phyloP scores from a whole-genome alignment of 345 rosid genomes.

The Gossypium thurberi region DNA sequence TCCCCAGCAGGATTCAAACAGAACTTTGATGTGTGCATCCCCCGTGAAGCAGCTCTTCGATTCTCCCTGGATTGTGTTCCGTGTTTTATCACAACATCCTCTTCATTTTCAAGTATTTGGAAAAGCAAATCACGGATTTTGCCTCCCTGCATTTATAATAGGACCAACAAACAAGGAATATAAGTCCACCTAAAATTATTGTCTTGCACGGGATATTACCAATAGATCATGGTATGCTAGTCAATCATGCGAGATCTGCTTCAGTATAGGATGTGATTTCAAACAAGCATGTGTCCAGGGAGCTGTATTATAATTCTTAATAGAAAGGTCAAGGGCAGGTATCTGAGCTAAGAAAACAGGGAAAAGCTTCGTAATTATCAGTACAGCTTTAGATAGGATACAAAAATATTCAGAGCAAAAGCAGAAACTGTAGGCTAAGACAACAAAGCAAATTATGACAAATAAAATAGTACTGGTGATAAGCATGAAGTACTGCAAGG shows the following conservation, averaged over 20 bases:
- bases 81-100: conserved; percentile 75
- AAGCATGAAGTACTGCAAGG: neutral
- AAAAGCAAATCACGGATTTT: conserved; percentile 89
- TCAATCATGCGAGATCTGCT: neutral
- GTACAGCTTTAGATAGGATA: neutral
- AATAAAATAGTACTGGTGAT: neutral
- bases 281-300: neutral
- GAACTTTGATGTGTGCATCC: conserved; percentile 95
- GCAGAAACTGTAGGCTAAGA: neutral
- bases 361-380: neutral
- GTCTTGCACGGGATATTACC: neutral
- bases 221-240: neutral
- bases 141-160: conserved; percentile 56
- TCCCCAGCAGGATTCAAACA: conserved; percentile 98
- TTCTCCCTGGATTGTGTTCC: conserved; percentile 97
- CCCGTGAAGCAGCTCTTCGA: conserved; percentile 76
- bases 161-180: conserved; percentile 1
- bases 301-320: neutral
- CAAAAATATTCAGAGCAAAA: neutral
- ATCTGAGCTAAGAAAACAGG: neutral
- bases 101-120: conserved; percentile 74
- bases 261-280: neutral
- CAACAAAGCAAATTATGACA: neutral
- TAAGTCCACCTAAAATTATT: neutral
- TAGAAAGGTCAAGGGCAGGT: neutral